These are phyloP conservation scores for Scutellaria baicalensis DNA, from an alignment of 257 asterid genomes.

Conservation along the genomic window DNA sequence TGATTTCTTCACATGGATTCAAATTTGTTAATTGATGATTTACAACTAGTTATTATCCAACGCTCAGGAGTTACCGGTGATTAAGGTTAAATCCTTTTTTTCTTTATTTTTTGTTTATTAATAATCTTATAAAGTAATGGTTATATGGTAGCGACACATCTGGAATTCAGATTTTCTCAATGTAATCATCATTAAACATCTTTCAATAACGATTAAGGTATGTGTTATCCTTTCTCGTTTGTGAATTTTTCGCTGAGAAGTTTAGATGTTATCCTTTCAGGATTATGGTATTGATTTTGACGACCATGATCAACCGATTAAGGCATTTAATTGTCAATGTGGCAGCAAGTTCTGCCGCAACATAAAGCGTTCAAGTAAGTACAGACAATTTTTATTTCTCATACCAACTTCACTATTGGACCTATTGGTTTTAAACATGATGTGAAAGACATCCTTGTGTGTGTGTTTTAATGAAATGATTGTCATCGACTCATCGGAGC, in stretches of 20 bases:
- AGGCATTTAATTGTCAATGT: conserved; percentile 74
- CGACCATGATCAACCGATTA: conserved; percentile 71
- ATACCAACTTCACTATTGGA: too few relatives aligned
- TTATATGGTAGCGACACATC: not conserved
- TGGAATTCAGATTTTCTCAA: not conserved
- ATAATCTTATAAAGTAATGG: not conserved
- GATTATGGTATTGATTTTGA: conserved; percentile 96
- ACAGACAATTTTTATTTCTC: not conserved
- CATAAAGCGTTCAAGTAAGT: conserved; percentile 74
- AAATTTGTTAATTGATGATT: not conserved
- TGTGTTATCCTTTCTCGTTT: too few relatives aligned
- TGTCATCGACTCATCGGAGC: not conserved
- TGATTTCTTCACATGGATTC: not conserved
- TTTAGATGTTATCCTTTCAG: conserved; percentile 34
- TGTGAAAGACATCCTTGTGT: too few relatives aligned
- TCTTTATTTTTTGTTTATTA: too few relatives aligned
- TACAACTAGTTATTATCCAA: not conserved
- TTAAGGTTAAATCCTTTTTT: not conserved
- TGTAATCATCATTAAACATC: not conserved
- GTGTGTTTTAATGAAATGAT: too few relatives aligned
- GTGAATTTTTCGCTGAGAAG: conserved; percentile 1
- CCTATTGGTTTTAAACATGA: too few relatives aligned
- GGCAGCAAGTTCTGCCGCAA: conserved; percentile 85
- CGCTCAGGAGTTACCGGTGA: not conserved
- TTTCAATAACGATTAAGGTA: too few relatives aligned